These are phyloP conservation scores for Ganoderma sinense DNA, from an alignment of 1,284 basidiomycete genomes.

Conservation along the genomic window DNA sequence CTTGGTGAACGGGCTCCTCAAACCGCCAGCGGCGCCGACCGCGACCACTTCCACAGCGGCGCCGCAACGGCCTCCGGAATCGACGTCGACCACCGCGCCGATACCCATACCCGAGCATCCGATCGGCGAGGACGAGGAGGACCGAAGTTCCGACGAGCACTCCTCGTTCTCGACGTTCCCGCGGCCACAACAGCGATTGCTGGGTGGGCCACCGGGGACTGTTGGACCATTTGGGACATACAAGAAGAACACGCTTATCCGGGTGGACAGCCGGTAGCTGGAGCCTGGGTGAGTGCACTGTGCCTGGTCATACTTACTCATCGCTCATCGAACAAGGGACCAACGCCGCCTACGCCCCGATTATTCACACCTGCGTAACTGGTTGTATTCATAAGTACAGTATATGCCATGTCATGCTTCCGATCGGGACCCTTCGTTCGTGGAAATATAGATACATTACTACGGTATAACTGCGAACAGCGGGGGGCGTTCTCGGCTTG, in stretches of 20 bases:
- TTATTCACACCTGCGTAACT: neutral
- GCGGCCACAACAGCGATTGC: constrained; percentile 36
- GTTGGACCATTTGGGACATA: constrained; percentile 56
- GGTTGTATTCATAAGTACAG: neutral
- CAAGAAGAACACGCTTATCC: constrained; percentile 37
- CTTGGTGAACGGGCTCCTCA: constrained; percentile 56
- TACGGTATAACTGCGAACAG: constrained; percentile 30
- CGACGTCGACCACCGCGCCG: constrained; percentile 8
- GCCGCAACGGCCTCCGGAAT: neutral
- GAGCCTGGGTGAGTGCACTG: neutral
- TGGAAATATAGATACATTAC: constrained; percentile 32
- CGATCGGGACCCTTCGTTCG: constrained; percentile 5
- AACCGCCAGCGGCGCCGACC: constrained; percentile 13
- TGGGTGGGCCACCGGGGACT: constrained; percentile 50
- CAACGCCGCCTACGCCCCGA: neutral
- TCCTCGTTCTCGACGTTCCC: constrained; percentile 17
- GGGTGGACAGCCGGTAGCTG: constrained; percentile 20
- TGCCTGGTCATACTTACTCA: neutral
- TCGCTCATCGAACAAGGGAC: neutral
- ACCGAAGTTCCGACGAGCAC: constrained; percentile 24
- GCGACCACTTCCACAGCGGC: neutral
- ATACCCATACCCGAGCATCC: constrained; percentile 14
- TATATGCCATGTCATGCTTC: neutral
- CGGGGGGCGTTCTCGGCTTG: constrained; percentile 22
- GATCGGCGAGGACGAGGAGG: constrained; percentile 14